Percentiles rank a stretch among this genome's conserved stretches.
These are phyloP conservation scores for Xylariaceae sp. DNA, from an alignment of 2,329 filamentous ascomycete species.

Conservation along the genomic window DNA sequence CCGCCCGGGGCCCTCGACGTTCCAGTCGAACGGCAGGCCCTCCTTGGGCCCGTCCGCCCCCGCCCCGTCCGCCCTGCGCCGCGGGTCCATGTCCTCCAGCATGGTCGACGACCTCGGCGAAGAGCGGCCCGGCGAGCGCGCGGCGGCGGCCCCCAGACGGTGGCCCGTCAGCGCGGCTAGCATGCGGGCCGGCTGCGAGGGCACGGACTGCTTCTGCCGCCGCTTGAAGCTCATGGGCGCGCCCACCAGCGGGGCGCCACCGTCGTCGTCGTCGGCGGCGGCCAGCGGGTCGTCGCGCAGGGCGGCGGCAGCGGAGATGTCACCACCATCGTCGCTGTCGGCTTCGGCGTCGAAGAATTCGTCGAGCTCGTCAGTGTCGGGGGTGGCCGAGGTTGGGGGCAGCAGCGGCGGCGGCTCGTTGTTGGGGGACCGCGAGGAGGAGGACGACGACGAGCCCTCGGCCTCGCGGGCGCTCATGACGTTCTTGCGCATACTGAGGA, in stretches of 20 bases:
- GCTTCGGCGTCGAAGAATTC: constrained; percentile 17
- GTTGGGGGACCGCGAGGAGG: constrained; percentile 16
- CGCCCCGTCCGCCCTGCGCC: background rate
- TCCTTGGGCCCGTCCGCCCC: constrained; percentile 32
- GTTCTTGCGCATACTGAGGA: constrained; percentile 21
- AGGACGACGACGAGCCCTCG: constrained; percentile 21
- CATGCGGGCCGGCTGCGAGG: constrained; percentile 39
- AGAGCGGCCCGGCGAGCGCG: constrained; percentile 6
- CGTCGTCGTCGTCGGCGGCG: too few species aligned
- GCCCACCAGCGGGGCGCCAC: constrained; percentile 31
- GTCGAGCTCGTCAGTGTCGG: constrained; percentile 22
- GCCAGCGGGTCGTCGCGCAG: constrained; percentile 51
- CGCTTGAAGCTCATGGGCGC: constrained; percentile 64
- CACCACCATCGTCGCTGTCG: constrained; percentile 15
- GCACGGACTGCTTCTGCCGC: constrained; percentile 46
- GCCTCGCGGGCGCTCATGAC: constrained; percentile 17
- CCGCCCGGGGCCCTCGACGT: constrained; percentile 78
- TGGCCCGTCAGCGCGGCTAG: constrained; percentile 40
- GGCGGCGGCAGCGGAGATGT: constrained; percentile 16
- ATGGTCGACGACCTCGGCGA: constrained; percentile 4
- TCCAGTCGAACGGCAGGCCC: constrained; percentile 63
- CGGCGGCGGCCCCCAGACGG: constrained; percentile 14
- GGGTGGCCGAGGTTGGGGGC: constrained; percentile 25
- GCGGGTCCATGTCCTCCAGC: background rate
- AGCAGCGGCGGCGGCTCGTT: too few species aligned